These are phyloP conservation scores for Metarhizium anisopliae DNA, from an alignment of 2,329 filamentous ascomycete species.

Conservation along the genomic window DNA sequence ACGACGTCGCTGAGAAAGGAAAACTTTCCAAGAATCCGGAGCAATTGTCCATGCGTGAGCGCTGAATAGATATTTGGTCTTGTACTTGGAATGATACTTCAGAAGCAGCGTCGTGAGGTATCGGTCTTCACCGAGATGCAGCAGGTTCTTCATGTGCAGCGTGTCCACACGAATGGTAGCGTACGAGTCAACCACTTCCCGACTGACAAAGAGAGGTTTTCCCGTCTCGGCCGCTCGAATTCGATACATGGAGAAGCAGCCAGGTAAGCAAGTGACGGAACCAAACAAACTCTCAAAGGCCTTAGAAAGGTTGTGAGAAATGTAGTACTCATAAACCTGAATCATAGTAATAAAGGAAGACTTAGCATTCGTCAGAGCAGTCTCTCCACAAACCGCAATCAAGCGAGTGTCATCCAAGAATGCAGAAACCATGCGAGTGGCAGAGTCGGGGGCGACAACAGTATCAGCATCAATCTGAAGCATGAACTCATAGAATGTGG, in stretches of 20 bases:
- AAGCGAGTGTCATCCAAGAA: constrained; percentile 88
- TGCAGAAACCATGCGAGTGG: constrained; percentile 81
- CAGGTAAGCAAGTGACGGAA: constrained; percentile 92
- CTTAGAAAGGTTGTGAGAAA: constrained; percentile 94
- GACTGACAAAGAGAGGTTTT: constrained; percentile 93
- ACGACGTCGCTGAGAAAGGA: constrained; percentile 94
- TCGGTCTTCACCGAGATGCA: constrained; percentile 95
- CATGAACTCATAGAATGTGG: constrained; percentile 95
- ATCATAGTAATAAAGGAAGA: constrained; percentile 96
- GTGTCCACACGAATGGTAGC: constrained; percentile 93
- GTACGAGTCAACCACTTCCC: constrained; percentile 82
- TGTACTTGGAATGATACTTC: constrained; percentile 88
- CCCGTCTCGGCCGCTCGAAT: constrained; percentile 89
- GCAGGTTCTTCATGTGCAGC: constrained; percentile 95
- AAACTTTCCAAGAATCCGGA: constrained; percentile 86
- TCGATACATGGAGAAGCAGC: constrained; percentile 99
- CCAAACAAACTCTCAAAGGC: constrained; percentile 97
- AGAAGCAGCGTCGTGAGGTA: constrained; percentile 91
- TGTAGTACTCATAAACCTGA: constrained; percentile 99
- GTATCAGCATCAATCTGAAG: constrained; percentile 97
- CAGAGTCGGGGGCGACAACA: constrained; percentile 80
- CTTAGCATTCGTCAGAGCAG: constrained; percentile 85
- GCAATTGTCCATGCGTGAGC: constrained; percentile 97
- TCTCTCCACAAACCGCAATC: constrained; percentile 94
- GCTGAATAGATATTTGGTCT: constrained; percentile 92